These are phyloP conservation scores for Malus hybrid DNA, from an alignment of 331 rosid species.

Conservation along the genomic window DNA sequence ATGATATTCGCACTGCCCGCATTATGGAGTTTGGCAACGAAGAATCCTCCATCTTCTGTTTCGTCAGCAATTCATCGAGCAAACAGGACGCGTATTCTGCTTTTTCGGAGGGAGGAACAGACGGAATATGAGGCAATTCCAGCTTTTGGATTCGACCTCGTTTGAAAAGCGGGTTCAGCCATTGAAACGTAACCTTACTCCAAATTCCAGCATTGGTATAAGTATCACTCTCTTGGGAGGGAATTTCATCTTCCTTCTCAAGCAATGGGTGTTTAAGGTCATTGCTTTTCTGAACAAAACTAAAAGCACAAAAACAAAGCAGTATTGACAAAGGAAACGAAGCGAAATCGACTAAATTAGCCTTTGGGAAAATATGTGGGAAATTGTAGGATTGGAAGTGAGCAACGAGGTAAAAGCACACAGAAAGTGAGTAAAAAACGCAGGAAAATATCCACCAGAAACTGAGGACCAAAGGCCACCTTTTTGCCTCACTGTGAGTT, in stretches of 20 bases:
- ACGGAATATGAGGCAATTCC: constrained; percentile 55
- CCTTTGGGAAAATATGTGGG: constrained; percentile 38
- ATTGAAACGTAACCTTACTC: constrained; percentile 63
- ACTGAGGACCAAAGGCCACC: constrained; percentile 34
- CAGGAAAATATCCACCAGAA: constrained; percentile 64
- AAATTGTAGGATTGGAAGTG: constrained; percentile 17
- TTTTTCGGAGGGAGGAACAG: constrained; percentile 58
- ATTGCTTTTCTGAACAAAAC: constrained; percentile 19
- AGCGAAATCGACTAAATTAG: constrained; percentile 34
- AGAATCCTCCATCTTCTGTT: constrained; percentile 45
- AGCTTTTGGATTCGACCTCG: constrained; percentile 57
- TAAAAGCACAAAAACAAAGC: constrained; percentile 42
- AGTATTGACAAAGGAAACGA: constrained; percentile 49
- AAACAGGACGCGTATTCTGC: constrained; percentile 51
- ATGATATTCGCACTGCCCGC: constrained; percentile 44
- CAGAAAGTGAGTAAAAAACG: constrained; percentile 17
- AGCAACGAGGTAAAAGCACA: constrained; percentile 24
- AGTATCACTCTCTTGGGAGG: background rate
- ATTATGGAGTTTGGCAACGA: constrained; percentile 57
- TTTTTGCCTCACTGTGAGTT: constrained; percentile 5
- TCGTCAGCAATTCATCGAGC: constrained; percentile 57
- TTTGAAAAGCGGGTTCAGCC: constrained; percentile 74
- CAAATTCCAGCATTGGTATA: constrained; percentile 48
- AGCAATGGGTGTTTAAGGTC: constrained; percentile 43
- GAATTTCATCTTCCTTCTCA: constrained; percentile 24